Base-by-base conservation (phyloP, 768 basidiomycete genomes). In the Trichaptum fuscoviolaceum region DNA sequence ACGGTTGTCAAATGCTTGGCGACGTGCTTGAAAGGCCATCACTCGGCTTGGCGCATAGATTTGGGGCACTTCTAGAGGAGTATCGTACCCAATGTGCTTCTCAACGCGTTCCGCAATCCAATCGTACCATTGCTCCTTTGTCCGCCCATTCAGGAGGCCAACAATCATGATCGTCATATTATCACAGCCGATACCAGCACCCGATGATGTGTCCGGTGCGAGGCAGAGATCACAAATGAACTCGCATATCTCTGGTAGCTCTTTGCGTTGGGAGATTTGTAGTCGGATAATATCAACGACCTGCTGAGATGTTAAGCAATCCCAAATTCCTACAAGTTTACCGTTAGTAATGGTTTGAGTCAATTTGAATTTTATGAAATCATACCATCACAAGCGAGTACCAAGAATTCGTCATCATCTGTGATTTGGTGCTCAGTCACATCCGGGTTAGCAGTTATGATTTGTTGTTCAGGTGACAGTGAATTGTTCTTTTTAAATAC, bases 91-190 rank as follows among this genome's bases (percentile, higher is more conserved):
- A 73, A 88, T 83, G 57, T 85, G 81, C 24, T 81, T 83, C 74
- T 93, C 83, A 61, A 96, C 92, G 52, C 96, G 87, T 63, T 94
- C 86, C 60, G 82, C 85, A 67, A 99, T 77, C 96, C 96, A 98
- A 42, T 83, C 75, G 72, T 92, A 92, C 97, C 97, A 99, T 73
- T 95, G 88, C 69, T 92, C 90, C 75, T 89, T 86, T n/a, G 93
- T 92, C 67, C 88, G 87, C 57, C 93, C 96, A 68, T 91, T 85
- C 35, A 96, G 84, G 59, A 99, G 77, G 7, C 93, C 97, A 66
- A 99, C 85, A 64, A 99, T 86, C 70, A 98, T 84, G 62, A 97
- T 81, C 0, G 97, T 99, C 97, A 99, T 99, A 80, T 99, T 99
- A 80, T 99, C 97, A 75, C 96, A 98, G 23, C 97, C 97, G 69